These are phyloP conservation scores for Ophiostoma novo-ulmi DNA, from an alignment of 2,329 filamentous ascomycete genomes.

Conservation along the genomic window DNA sequence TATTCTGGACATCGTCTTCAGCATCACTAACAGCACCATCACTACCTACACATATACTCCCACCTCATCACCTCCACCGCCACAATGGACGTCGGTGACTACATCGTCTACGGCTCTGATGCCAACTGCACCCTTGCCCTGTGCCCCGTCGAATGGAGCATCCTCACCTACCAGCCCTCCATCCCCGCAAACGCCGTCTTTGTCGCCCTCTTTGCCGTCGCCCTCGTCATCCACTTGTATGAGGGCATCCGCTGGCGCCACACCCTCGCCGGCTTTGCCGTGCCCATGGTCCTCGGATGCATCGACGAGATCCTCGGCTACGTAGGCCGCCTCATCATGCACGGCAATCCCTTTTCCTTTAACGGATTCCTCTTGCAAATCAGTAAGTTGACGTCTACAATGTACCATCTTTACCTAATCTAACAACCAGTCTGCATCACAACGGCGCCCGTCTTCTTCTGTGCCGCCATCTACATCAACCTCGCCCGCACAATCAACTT, in stretches of 20 bases:
- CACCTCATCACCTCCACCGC: not conserved
- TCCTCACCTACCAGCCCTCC: conserved; percentile 45
- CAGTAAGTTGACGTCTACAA: conserved; percentile 36
- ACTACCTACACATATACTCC: not conserved
- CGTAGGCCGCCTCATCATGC: conserved; percentile 52
- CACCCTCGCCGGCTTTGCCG: conserved; percentile 42
- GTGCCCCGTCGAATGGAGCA: conserved; percentile 43
- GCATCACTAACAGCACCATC: not conserved
- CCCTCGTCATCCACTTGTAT: conserved; percentile 43
- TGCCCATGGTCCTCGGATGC: conserved; percentile 52
- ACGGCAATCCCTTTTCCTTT: conserved; percentile 54
- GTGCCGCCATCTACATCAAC: conserved; percentile 63
- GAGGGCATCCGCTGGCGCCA: conserved; percentile 45
- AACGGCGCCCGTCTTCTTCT: conserved; percentile 51
- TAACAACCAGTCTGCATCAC: conserved; percentile 49
- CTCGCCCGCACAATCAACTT: conserved; percentile 40
- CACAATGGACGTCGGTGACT: conserved; percentile 18
- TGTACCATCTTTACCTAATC: not conserved
- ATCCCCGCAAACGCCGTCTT: conserved; percentile 42
- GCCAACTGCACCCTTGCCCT: conserved; percentile 48
- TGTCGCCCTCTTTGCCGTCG: conserved; percentile 42
- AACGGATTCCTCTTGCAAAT: conserved; percentile 62
- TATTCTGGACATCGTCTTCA: not conserved
- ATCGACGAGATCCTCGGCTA: conserved; percentile 59
- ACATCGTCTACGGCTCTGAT: conserved; percentile 41